phyloP scores from a whole-genome alignment of 1,284 basidiomycete genomes.

The Marasmius sp. region DNA sequence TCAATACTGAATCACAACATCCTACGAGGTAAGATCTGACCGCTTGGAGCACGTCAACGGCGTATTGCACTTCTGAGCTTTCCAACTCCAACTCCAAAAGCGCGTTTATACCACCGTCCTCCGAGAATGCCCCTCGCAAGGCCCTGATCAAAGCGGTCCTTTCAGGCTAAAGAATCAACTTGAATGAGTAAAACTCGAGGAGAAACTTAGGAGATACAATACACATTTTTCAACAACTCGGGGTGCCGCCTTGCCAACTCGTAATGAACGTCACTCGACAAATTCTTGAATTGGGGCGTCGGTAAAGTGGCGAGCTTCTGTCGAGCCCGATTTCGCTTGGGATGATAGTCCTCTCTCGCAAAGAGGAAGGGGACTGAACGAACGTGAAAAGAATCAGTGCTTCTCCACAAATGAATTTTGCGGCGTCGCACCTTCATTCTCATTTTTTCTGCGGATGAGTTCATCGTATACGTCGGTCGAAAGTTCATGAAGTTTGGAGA shows the following conservation, averaged over 20 bases:
- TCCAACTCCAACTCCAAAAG: too few species aligned
- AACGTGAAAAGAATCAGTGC: conserved; percentile 10
- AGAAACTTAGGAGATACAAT: too few species aligned
- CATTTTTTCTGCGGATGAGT: conserved; percentile 73
- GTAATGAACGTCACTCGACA: conserved; percentile 96
- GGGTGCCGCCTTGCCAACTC: conserved; percentile 94
- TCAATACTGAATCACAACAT: too few species aligned
- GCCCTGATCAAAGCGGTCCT: conserved; percentile 33
- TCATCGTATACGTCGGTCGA: conserved; percentile 96
- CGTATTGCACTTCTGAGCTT: too few species aligned
- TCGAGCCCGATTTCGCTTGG: conserved; percentile 97
- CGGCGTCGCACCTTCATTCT: conserved; percentile 57
- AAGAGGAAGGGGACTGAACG: conserved; percentile 82
- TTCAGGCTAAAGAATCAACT: not conserved
- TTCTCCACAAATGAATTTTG: conserved; percentile 7
- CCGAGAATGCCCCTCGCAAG: too few species aligned
- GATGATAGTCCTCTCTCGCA: conserved; percentile 89
- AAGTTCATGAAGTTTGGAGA: conserved; percentile 90
- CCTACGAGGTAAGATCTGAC: too few species aligned
- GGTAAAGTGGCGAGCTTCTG: conserved; percentile 97
- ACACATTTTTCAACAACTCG: conserved; percentile 85
- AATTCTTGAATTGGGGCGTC: conserved; percentile 89
- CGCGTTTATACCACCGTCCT: too few species aligned
- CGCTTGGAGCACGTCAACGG: too few species aligned
- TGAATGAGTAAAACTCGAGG: too few species aligned